Percentiles rank a stretch among this genome's conserved stretches.
Evolutionary conservation across 2,329 filamentous ascomycete genomes (phyloP).

Genomic region (Juglanconis oblonga): DNA sequence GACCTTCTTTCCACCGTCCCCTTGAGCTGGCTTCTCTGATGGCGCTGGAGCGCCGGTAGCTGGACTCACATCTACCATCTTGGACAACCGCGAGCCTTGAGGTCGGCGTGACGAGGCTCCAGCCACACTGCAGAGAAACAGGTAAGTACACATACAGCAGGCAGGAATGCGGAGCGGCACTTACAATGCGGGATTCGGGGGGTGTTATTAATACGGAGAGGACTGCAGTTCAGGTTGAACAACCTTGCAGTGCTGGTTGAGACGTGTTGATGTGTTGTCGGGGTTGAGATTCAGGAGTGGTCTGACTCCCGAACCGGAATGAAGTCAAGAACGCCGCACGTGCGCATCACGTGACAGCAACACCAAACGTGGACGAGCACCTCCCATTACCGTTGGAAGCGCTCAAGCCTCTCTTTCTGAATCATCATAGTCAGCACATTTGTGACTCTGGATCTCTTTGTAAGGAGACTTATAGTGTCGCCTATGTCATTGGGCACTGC

Average conservation of each 20-base stretch:
- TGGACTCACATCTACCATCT: neutral
- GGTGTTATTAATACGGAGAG: too few species aligned
- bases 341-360: constrained; percentile 14
- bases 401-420: too few species aligned
- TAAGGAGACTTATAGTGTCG: too few species aligned
- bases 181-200: too few species aligned
- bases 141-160: too few species aligned
- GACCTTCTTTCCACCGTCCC: neutral
- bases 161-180: too few species aligned
- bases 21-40: neutral
- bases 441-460: too few species aligned
- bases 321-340: constrained; percentile 5
- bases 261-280: neutral
- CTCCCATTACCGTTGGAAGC: neutral
- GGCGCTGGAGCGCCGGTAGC: neutral
- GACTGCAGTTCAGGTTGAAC: neutral
- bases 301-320: neutral
- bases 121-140: too few species aligned
- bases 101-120: too few species aligned
- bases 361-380: neutral
- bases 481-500: too few species aligned
- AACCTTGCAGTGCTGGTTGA: neutral
- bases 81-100: neutral
- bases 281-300: neutral
- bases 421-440: too few species aligned